phyloP scores from a whole-genome alignment of 108 stramenopile species.

The Cylindrotheca closterium region DNA sequence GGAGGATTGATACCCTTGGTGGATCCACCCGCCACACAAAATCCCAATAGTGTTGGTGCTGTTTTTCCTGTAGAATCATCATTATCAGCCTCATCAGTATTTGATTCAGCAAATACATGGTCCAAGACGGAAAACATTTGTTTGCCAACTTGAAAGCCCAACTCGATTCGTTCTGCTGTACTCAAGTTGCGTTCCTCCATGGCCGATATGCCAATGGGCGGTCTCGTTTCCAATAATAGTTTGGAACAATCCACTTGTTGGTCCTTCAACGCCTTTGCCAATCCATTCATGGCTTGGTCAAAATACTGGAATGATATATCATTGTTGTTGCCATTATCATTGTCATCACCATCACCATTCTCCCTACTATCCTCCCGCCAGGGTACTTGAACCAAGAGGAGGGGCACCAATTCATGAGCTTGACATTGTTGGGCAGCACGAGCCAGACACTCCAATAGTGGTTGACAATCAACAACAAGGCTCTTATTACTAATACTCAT shows the following conservation, averaged over 20 bases:
- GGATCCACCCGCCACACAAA: slow-evolving; percentile 8
- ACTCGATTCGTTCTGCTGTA: neutral
- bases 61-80: too few relatives aligned
- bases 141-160: neutral
- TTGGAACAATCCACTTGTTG: neutral
- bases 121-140: neutral
- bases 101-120: neutral
- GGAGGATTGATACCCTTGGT: neutral
- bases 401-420: neutral
- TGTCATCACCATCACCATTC: too few relatives aligned
- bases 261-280: neutral
- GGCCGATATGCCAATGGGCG: slow-evolving; percentile 24
- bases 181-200: slow-evolving; percentile 1
- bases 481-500: too few relatives aligned
- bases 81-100: too few relatives aligned
- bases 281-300: neutral
- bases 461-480: too few relatives aligned
- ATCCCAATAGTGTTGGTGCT: too few relatives aligned
- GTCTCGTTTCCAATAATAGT: slow-evolving; percentile 15
- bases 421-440: neutral
- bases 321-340: too few relatives aligned
- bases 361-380: too few relatives aligned
- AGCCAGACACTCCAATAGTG: neutral
- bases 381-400: neutral
- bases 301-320: neutral